Base-by-base conservation (phyloP, 164 flowering plant species). In the Nelumbo lutea region DNA sequence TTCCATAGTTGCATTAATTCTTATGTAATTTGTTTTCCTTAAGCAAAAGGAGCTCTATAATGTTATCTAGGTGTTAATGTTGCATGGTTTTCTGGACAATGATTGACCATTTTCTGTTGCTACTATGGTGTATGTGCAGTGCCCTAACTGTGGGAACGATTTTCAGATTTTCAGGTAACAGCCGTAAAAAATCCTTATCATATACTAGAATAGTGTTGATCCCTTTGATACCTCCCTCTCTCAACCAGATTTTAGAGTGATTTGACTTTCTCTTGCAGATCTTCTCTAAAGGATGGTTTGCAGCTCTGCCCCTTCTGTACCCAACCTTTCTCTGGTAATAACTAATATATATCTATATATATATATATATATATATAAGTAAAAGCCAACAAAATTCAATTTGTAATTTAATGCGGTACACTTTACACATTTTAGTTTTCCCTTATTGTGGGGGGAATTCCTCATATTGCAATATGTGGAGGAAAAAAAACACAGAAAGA, bases 131-230 rank as follows among this genome's bases (percentile, higher is more conserved):
- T 78, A 44, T 70, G 11, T 87, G 83, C 95, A 93, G 98, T 93
- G 98, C 74, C 97, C 97, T n/a, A 93, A 87, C 79, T 93, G 98
- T 73, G 90, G 96, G 77, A 88, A 89, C 68, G 88, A 83, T 1
- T 89, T 93, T 78, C 92, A 91, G 80, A 82, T 86, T 65, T 88
- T 93, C 86, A 89, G 85, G 98, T 93, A 89, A 82, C 90, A 27
- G 53, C 41, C 15, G 8, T 41, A 15, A 14, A 42, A 41, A 39
- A n/a, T 64, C 1, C 39, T 59, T 59, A 10, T 67, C 46, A 57
- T 47, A 57, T 47, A 41, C n/a, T 10, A 59, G 11, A 3, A 44
- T 42, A 15, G 52, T 4, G 55, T 64, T 6, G 15, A 62, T 4
- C 46, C 44, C 0, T 14, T 52, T 44, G 59, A 40, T 70, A 59